Evolutionary conservation across 208 protist species (phyloP), one percentile per base, ranked within the genome.

Genomic region (Spongospora subterranea): DNA sequence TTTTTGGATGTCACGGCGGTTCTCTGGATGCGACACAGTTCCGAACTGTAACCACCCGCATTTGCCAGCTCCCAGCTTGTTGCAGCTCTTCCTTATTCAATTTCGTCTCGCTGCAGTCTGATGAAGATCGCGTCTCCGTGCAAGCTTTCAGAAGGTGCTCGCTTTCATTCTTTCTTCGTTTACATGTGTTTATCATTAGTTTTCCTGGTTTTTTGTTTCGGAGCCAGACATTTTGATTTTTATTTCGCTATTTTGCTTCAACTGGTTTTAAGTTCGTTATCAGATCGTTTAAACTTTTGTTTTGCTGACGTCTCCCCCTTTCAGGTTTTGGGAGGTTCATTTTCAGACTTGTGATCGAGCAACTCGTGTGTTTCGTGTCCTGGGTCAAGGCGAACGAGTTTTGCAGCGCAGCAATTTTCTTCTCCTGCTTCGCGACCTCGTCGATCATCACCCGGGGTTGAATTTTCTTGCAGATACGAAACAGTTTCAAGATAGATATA

Each of bases 401-500:
- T n/a, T 82, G n/a, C 17, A 82, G 71, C 71, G 71, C 6, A 40
- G 35, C 17, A 6, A 43, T 82, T 82, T 82, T 35, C 17, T 40
- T 6, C 6, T 6, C 17, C 35, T 82, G 35, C 17, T 82, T n/a
- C 71, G 71, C n/a, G 71, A 82, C 13, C 17, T 82, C 35, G 71
- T 82, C 6, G 6, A 39, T 39, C 17, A 43, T 13, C 71, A 82
- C 35, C 71, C 71, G 6, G 71, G 71, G 71, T 82, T 82, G 35
- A 35, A n/a, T 6, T 82, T 82, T 43, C n/a, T 82, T 6, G 71
- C 71, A 35, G 71, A 43, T 35, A 40, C 71, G 6, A 6, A 82
- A 82, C 71, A 82, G 40, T 82, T 82, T 82, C 71, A 82, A 82
- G 71, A 82, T 43, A 82, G 35, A 43, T 82, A 82, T 82, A 35